A percentile compares a stretch with the other conserved stretches of the same genome.
Conservation (phyloP, 345 rosid genomes). For the Brassica nigra region DNA sequence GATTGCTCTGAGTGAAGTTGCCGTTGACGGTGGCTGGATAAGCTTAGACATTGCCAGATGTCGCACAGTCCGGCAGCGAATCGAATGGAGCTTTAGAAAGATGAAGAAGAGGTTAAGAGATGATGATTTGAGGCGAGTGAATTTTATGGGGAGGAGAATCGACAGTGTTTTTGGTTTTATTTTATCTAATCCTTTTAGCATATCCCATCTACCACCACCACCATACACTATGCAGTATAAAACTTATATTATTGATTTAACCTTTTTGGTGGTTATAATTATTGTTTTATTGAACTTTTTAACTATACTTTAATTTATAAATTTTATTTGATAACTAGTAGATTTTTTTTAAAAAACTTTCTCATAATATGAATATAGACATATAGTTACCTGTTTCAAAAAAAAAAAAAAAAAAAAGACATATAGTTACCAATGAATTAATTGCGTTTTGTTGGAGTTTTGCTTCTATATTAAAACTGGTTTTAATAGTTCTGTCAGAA, state of each 20-base stretch:
- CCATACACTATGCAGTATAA: constrained; percentile 20
- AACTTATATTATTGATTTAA: neutral
- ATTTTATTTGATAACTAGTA: too few relatives aligned
- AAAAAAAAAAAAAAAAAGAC: too few relatives aligned
- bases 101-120: neutral
- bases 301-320: neutral
- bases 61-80: neutral
- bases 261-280: neutral
- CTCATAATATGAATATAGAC: too few relatives aligned
- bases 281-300: neutral
- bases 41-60: constrained; percentile 37
- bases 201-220: constrained; percentile 12
- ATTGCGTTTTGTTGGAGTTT: too few relatives aligned
- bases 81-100: neutral
- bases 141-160: constrained; percentile 33
- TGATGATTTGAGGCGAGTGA: neutral
- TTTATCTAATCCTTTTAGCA: constrained; percentile 28
- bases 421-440: too few relatives aligned
- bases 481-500: neutral
- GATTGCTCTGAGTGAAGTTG: constrained; percentile 29
- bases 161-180: neutral
- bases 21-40: constrained; percentile 41
- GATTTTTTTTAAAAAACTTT: too few relatives aligned
- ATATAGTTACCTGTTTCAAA: too few relatives aligned
- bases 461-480: neutral